Base-by-base conservation (phyloP, 805 yeast species). In the Lachancea dasiensis region DNA sequence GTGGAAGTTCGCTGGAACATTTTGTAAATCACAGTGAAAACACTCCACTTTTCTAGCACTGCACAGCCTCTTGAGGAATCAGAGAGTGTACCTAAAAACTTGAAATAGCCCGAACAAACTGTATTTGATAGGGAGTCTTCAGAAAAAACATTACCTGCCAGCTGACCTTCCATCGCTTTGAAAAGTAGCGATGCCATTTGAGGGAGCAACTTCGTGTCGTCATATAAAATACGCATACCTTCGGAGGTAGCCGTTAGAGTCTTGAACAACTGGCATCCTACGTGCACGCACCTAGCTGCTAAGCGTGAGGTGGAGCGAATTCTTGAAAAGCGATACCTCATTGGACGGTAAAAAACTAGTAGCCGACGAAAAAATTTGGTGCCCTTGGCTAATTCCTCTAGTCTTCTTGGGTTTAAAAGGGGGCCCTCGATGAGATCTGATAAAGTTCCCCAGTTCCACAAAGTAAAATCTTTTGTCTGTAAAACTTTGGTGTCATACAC, bases 401-500 rank as follows among this genome's bases (percentile, higher is more conserved):
- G 68, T 34, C 86, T 67, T 46, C 68, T 75, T 0, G 84, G 80
- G 50, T 76, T 80, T 41, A 75, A 60, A n/a, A 92, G 60, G 0
- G 97, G 95, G 0, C 96, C 96, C 48, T 73, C 80, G 48, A 86
- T 72, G n/a, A 92, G 62, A 41, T 78, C 82, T 13, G 73, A 64
- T 0, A 92, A 65, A 1, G 79, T 64, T 18, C 71, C 74, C 95
- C 97, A 89, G 52, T 87, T 79, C 99, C 99, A 92, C 35, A 76
- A 77, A 1, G 77, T 66, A 53, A 71, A 87, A 38, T 80, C 85
- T 53, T 90, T 92, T 0, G 94, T 79, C 4, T 81, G 71, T 27
- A 86, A 59, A 1, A 92, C 87, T 46, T 71, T 78, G 0, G 95
- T 77, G 33, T 79, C 80, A 20, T 65, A 63, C 5, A 92, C 68